phyloP scores from a whole-genome alignment of 1,284 basidiomycete genomes.

The Blastosporella zonata region DNA sequence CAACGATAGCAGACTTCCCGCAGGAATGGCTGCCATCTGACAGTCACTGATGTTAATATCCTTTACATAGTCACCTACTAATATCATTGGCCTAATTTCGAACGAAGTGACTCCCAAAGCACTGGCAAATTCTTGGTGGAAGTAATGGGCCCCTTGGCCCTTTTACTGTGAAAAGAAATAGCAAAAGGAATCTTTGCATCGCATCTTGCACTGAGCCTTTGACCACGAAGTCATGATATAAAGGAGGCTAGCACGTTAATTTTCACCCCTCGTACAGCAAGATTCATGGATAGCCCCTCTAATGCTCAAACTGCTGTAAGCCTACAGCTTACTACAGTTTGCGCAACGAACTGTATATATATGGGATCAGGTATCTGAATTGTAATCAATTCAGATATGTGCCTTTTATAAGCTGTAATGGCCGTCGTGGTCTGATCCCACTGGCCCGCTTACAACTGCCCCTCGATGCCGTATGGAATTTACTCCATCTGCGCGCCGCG shows the following conservation, averaged over 20 bases:
- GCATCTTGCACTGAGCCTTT: background rate
- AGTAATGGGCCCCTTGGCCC: background rate
- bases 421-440: too few species aligned
- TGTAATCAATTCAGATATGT: too few species aligned
- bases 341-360: too few species aligned
- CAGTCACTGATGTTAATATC: background rate
- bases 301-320: conserved; percentile 23
- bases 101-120: background rate
- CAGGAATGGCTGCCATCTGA: conserved; percentile 70
- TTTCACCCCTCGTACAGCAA: background rate
- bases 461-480: conserved; percentile 10
- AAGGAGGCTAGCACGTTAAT: background rate
- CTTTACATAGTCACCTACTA: conserved; percentile 10
- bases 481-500: background rate
- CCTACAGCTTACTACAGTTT: too few species aligned
- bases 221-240: background rate
- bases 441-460: too few species aligned
- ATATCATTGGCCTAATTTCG: conserved; percentile 4
- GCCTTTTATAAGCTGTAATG: too few species aligned
- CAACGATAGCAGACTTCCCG: conserved; percentile 76
- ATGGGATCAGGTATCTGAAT: too few species aligned
- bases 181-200: conserved; percentile 5
- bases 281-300: conserved; percentile 18
- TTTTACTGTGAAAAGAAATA: background rate
- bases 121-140: background rate